Conservation (phyloP, 345 rosid species). For the Gynandropsis gynandra region DNA sequence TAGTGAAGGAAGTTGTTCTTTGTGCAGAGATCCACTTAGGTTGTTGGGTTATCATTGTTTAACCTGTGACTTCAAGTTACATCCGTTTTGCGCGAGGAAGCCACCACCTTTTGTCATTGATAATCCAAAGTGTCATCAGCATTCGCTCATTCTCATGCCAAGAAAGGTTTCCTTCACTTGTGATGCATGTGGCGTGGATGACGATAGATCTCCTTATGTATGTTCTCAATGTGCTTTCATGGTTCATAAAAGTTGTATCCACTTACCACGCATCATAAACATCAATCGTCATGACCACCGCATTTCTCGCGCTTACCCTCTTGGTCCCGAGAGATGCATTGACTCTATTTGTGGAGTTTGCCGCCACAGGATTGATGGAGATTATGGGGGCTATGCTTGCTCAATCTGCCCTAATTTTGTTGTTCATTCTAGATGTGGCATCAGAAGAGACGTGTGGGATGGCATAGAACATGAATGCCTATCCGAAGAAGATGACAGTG, state of each 20-base stretch:
- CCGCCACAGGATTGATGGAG: background rate
- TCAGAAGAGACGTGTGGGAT: background rate
- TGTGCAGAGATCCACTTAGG: background rate
- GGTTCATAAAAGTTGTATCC: background rate
- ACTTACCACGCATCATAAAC: background rate
- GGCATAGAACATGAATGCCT: background rate
- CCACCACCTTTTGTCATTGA: background rate
- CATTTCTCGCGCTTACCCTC: background rate
- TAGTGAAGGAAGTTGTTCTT: background rate
- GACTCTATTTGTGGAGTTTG: constrained; percentile 12
- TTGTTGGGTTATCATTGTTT: background rate
- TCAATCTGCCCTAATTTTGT: background rate
- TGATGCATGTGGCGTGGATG: background rate
- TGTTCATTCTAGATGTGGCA: constrained; percentile 13
- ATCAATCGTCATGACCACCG: background rate
- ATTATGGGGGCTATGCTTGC: constrained; percentile 2
- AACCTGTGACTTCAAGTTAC: background rate
- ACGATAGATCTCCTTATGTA: background rate
- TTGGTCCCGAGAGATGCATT: background rate
- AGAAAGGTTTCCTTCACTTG: background rate
- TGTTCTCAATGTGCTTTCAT: background rate
- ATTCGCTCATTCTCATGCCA: background rate
- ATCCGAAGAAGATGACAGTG: background rate
- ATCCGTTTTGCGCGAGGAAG: background rate
- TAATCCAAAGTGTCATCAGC: background rate